A percentile compares a stretch with the other conserved stretches of the same genome.
phyloP scores from a whole-genome alignment of 2,329 filamentous ascomycete genomes.

The Fusarium coicis region DNA sequence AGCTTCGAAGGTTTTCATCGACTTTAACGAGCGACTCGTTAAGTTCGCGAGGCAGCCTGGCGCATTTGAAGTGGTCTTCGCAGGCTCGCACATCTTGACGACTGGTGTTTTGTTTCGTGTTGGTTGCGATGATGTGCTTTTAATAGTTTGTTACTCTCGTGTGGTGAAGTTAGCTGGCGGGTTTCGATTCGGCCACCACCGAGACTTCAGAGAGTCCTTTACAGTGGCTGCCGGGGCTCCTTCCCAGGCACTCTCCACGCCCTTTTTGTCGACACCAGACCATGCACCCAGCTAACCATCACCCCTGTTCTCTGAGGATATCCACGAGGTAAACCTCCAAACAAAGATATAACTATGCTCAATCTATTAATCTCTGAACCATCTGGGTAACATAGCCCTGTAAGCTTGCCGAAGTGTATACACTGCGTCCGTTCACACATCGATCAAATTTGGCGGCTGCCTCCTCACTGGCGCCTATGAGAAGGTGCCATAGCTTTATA shows the following conservation, averaged over 20 bases:
- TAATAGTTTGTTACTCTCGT: fast-evolving
- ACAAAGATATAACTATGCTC: neutral
- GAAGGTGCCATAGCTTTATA: neutral
- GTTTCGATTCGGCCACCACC: fast-evolving
- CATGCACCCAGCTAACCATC: neutral
- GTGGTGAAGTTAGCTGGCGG: fast-evolving
- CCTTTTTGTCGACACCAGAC: fast-evolving
- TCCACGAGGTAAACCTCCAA: fast-evolving
- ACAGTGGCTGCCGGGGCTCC: fast-evolving
- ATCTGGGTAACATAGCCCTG: fast-evolving
- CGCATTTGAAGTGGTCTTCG: neutral
- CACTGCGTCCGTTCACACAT: fast-evolving
- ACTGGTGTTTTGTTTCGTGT: neutral
- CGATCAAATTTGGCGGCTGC: fast-evolving
- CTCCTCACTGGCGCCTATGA: fast-evolving
- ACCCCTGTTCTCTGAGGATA: fast-evolving
- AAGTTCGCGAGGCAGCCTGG: fast-evolving
- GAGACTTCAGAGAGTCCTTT: neutral
- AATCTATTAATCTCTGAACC: fast-evolving
- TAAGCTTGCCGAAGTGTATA: neutral
- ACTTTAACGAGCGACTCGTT: fast-evolving
- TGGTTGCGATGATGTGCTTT: fast-evolving
- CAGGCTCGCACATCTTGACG: too few relatives aligned
- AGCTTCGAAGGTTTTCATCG: fast-evolving
- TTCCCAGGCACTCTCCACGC: neutral